Evolutionary conservation across 805 yeast species (phyloP).

Genomic region (Candida gorgasii): DNA sequence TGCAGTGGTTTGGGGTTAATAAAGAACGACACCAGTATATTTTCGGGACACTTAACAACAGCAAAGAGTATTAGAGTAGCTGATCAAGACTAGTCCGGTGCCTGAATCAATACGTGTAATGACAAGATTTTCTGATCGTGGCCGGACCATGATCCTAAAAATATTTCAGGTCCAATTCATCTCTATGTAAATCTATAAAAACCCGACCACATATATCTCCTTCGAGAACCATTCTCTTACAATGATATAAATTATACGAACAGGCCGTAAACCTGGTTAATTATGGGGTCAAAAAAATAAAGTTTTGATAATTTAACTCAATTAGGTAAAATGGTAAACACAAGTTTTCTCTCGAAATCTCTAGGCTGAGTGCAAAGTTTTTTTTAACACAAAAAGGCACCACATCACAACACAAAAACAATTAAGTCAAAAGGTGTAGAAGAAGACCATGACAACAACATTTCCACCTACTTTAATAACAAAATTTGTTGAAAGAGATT

Average conservation of each 20-base stretch:
- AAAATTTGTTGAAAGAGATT: constrained; percentile 9
- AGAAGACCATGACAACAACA: neutral
- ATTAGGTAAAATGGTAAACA: constrained; percentile 1
- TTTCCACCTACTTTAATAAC: constrained; percentile 14
- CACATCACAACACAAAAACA: neutral
- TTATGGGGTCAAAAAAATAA: neutral
- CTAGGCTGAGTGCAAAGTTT: constrained; percentile 3
- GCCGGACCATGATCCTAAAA: neutral
- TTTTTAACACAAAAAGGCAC: too few species aligned
- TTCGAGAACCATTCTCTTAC: too few species aligned
- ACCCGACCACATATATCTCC: neutral
- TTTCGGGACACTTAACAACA: too few species aligned
- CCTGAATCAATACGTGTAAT: neutral
- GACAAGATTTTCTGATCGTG: neutral
- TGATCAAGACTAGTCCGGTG: too few species aligned
- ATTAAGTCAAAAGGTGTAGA: neutral
- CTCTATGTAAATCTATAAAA: neutral
- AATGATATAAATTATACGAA: too few species aligned
- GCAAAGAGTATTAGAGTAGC: too few species aligned
- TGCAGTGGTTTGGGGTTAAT: too few species aligned
- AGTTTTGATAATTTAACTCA: neutral
- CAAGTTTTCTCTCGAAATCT: neutral
- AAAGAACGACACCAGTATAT: too few species aligned
- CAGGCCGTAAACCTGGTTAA: neutral
- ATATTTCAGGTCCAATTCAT: neutral